A percentile compares a stretch with the other conserved stretches of the same genome.
Evolutionary conservation across 2,329 filamentous ascomycete species (phyloP).

Genomic region (Neospermospora avenae): DNA sequence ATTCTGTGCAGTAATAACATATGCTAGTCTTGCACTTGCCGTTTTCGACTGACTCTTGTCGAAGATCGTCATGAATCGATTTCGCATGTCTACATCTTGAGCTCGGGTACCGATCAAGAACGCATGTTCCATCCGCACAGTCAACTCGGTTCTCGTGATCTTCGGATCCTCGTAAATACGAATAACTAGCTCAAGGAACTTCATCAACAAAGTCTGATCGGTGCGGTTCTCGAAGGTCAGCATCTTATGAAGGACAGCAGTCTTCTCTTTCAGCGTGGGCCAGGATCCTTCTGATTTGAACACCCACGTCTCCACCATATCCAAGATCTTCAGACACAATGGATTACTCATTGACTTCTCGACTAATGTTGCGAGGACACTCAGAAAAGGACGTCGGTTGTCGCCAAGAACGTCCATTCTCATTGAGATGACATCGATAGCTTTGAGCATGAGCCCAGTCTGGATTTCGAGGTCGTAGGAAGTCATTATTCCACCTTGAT

Average conservation of each 20-base stretch:
- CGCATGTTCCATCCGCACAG: constrained; percentile 94
- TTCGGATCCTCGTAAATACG: constrained; percentile 97
- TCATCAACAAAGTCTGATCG: constrained; percentile 81
- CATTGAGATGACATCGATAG: constrained; percentile 86
- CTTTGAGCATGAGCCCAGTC: constrained; percentile 87
- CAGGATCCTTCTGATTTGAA: constrained; percentile 94
- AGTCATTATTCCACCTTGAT: constrained; percentile 57
- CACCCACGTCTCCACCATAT: constrained; percentile 94
- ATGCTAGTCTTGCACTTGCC: constrained; percentile 82
- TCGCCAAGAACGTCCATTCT: constrained; percentile 93
- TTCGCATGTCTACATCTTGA: constrained; percentile 93
- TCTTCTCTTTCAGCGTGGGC: constrained; percentile 98
- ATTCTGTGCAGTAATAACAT: constrained; percentile 87
- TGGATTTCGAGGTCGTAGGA: constrained; percentile 83
- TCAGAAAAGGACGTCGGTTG: constrained; percentile 87
- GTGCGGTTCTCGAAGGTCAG: constrained; percentile 83
- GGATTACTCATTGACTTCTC: constrained; percentile 88
- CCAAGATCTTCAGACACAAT: constrained; percentile 87
- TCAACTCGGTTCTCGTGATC: constrained; percentile 90
- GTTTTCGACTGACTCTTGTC: constrained; percentile 92
- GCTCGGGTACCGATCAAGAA: constrained; percentile 94
- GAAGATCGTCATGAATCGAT: constrained; percentile 94
- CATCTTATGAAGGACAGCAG: constrained; percentile 99
- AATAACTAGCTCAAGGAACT: constrained; percentile 94
- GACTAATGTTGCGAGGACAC: constrained; percentile 88